Evolutionary conservation across 805 yeast genomes (phyloP).

Genomic region (Nematodospora valgi): DNA sequence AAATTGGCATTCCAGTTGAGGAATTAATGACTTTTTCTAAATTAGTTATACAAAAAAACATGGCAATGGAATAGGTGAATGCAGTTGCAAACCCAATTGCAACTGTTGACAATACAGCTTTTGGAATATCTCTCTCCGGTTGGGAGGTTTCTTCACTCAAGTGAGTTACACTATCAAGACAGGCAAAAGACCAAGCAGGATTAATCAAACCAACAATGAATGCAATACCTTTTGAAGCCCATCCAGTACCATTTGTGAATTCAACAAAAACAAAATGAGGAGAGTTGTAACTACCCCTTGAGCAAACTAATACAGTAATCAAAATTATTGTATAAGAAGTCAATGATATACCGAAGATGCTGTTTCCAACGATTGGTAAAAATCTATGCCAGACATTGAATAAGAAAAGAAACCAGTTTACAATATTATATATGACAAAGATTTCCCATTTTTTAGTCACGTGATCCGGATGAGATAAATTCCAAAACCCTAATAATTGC

Average conservation of each 20-base stretch:
- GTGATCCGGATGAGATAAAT: slow-evolving; percentile 32
- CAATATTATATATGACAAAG: slow-evolving; percentile 33
- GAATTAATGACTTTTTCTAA: slow-evolving; percentile 25
- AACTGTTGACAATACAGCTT: slow-evolving; percentile 38
- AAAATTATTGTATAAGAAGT: slow-evolving; percentile 33
- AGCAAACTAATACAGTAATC: slow-evolving; percentile 36
- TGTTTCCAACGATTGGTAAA: slow-evolving; percentile 33
- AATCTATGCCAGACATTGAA: slow-evolving; percentile 36
- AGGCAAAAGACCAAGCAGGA: slow-evolving; percentile 37
- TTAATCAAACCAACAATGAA: slow-evolving; percentile 37
- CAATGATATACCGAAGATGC: slow-evolving; percentile 33
- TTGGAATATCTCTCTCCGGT: slow-evolving; percentile 38
- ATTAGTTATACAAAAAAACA: slow-evolving; percentile 37
- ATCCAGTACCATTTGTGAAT: slow-evolving; percentile 21
- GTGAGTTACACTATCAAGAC: slow-evolving; percentile 41
- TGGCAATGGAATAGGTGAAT: slow-evolving; percentile 36
- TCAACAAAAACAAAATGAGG: slow-evolving; percentile 23
- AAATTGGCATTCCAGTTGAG: slow-evolving; percentile 37
- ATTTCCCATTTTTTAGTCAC: slow-evolving; percentile 33
- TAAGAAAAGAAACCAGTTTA: slow-evolving; percentile 28
- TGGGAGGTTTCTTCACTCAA: slow-evolving; percentile 39
- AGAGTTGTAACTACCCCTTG: slow-evolving; percentile 29
- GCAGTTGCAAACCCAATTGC: slow-evolving; percentile 39
- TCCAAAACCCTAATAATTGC: slow-evolving; percentile 36
- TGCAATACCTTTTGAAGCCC: slow-evolving; percentile 33